Percentiles rank a stretch among this genome's conserved stretches.
Conservation (phyloP, 1,284 basidiomycete species). For the Rhodotorula glutinis region DNA sequence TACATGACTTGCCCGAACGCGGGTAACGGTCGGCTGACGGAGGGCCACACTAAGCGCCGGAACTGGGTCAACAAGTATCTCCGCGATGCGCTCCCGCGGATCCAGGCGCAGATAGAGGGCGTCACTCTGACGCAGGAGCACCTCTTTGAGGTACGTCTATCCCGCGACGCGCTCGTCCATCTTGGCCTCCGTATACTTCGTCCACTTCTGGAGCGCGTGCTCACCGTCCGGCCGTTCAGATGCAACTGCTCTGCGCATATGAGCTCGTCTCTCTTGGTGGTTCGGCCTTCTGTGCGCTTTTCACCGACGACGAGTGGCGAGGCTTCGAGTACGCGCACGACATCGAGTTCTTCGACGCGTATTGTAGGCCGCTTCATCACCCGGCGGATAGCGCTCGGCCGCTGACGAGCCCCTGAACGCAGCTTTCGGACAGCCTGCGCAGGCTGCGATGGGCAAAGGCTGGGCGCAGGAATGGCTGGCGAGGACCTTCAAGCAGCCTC, state of each 20-base stretch:
- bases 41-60: conserved; percentile 7
- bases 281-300: conserved; percentile 56
- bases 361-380: conserved; percentile 38
- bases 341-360: conserved; percentile 51
- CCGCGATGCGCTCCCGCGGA: conserved; percentile 60
- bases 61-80: conserved; percentile 59
- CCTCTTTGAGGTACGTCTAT: conserved; percentile 48
- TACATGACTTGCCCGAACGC: conserved; percentile 44
- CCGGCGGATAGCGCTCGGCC: not conserved
- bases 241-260: conserved; percentile 57
- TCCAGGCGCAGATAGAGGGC: conserved; percentile 58
- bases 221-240: conserved; percentile 37
- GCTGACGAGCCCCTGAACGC: not conserved
- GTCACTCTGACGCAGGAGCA: conserved; percentile 68
- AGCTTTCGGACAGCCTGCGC: conserved; percentile 48
- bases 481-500: conserved; percentile 55
- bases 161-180: too few species aligned
- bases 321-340: conserved; percentile 59
- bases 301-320: conserved; percentile 65
- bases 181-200: too few species aligned
- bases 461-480: conserved; percentile 49
- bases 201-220: too few species aligned
- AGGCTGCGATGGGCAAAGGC: conserved; percentile 50
- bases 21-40: conserved; percentile 6
- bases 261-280: conserved; percentile 57